phyloP scores from a whole-genome alignment of 2,329 filamentous ascomycete species.

The Sarocladium kiliense region DNA sequence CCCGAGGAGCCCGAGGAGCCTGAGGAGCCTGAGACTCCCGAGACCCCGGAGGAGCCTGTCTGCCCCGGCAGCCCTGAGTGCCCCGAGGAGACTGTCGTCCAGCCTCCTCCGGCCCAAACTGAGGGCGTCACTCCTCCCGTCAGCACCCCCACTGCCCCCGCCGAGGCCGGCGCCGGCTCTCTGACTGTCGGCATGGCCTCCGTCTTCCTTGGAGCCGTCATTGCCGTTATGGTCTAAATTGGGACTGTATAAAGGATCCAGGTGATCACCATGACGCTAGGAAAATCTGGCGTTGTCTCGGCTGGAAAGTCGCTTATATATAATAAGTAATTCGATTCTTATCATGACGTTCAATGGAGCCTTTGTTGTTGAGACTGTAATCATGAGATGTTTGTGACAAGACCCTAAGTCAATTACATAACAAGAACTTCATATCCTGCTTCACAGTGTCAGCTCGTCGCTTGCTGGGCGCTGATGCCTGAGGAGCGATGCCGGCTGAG shows the following conservation, averaged over 20 bases:
- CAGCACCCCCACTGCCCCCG: constrained; percentile 3
- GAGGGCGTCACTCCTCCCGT: neutral
- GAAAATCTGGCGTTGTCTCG: neutral
- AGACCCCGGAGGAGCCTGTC: constrained; percentile 2
- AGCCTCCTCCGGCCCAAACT: constrained; percentile 7
- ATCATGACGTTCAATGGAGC: constrained; percentile 5
- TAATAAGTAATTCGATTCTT: constrained; percentile 9
- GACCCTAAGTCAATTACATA: too few relatives aligned
- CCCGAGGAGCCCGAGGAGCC: neutral
- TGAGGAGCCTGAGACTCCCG: neutral
- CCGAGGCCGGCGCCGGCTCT: constrained; percentile 11
- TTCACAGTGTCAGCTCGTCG: too few relatives aligned
- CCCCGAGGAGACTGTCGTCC: constrained; percentile 3
- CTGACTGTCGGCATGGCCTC: constrained; percentile 13
- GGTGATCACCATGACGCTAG: neutral
- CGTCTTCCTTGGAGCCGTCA: constrained; percentile 9
- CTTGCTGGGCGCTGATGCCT: too few relatives aligned
- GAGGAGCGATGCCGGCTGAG: too few relatives aligned
- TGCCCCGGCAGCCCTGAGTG: constrained; percentile 6
- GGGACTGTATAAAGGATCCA: neutral
- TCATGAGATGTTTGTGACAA: neutral
- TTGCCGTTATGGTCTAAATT: constrained; percentile 12
- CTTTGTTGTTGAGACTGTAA: neutral
- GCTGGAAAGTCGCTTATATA: neutral
- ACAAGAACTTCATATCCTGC: too few relatives aligned